Conservation (phyloP, 257 asterid genomes). For the Fraxinus pennsylvanica region DNA sequence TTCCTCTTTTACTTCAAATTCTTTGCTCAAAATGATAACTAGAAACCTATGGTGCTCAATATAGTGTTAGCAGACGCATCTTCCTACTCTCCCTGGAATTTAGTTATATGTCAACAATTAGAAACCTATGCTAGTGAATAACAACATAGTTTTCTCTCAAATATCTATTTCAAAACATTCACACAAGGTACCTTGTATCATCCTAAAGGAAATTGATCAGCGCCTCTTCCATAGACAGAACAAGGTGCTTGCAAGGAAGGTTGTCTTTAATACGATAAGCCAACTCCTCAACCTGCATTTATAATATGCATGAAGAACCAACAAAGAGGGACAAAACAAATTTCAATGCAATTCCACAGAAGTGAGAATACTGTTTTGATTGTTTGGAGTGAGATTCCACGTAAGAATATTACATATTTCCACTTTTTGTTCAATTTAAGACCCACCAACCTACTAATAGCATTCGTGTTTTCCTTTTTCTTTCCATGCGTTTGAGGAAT, state of each 20-base stretch:
- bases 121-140: not conserved
- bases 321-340: not conserved
- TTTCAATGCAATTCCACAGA: not conserved
- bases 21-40: not conserved
- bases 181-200: slow-evolving; percentile 59
- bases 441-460: not conserved
- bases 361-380: not conserved
- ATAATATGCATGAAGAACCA: slow-evolving; percentile 12
- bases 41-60: not conserved
- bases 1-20: slow-evolving; percentile 4
- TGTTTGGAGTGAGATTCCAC: not conserved
- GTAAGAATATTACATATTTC: not conserved
- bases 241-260: slow-evolving; percentile 82
- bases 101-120: not conserved
- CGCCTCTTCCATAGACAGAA: slow-evolving; percentile 75
- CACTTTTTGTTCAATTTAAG: not conserved
- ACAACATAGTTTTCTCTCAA: not conserved
- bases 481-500: not conserved
- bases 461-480: not conserved
- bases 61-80: not conserved
- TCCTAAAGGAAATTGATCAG: slow-evolving; percentile 66
- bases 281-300: slow-evolving; percentile 84
- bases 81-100: slow-evolving; percentile 13
- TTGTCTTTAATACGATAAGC: slow-evolving; percentile 80
- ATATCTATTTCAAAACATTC: slow-evolving; percentile 23